Evolutionary conservation across 2,329 filamentous ascomycete species (phyloP).

Genomic region (Hymenoscyphus salicellus): DNA sequence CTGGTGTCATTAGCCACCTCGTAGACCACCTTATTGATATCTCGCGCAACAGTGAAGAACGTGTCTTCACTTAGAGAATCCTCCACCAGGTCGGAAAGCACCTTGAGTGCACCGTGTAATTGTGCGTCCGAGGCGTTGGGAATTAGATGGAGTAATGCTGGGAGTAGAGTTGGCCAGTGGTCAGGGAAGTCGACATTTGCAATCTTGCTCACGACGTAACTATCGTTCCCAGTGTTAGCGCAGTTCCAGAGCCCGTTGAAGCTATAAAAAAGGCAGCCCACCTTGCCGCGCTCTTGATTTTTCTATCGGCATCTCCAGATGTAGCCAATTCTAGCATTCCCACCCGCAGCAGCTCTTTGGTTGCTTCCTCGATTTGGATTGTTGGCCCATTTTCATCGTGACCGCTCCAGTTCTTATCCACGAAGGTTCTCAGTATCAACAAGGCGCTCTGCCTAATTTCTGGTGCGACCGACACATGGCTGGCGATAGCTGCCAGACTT

Average conservation of each 20-base stretch:
- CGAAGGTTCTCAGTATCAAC: conserved; percentile 75
- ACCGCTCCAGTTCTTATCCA: conserved; percentile 79
- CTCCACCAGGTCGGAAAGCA: conserved; percentile 85
- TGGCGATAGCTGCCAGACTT: conserved; percentile 76
- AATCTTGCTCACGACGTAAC: conserved; percentile 84
- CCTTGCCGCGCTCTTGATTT: conserved; percentile 85
- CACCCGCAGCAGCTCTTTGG: conserved; percentile 70
- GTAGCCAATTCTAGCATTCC: conserved; percentile 74
- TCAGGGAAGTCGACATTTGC: conserved; percentile 91
- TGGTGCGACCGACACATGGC: conserved; percentile 68
- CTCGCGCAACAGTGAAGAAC: conserved; percentile 84
- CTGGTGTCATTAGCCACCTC: conserved; percentile 76
- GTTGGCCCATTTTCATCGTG: conserved; percentile 62
- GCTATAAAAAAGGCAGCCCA: conserved; percentile 43
- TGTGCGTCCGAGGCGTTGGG: conserved; percentile 72
- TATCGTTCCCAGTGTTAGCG: conserved; percentile 32
- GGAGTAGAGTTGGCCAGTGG: conserved; percentile 87
- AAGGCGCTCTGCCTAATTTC: conserved; percentile 81
- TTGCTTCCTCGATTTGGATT: conserved; percentile 67
- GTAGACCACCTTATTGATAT: conserved; percentile 81
- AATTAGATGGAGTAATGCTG: conserved; percentile 74
- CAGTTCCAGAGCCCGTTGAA: background rate
- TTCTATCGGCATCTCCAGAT: conserved; percentile 69
- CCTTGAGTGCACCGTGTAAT: conserved; percentile 83
- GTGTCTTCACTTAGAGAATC: conserved; percentile 91